Evolutionary conservation across 176 grass and related monocot species (phyloP).

Genomic region (Oryza australiensis): DNA sequence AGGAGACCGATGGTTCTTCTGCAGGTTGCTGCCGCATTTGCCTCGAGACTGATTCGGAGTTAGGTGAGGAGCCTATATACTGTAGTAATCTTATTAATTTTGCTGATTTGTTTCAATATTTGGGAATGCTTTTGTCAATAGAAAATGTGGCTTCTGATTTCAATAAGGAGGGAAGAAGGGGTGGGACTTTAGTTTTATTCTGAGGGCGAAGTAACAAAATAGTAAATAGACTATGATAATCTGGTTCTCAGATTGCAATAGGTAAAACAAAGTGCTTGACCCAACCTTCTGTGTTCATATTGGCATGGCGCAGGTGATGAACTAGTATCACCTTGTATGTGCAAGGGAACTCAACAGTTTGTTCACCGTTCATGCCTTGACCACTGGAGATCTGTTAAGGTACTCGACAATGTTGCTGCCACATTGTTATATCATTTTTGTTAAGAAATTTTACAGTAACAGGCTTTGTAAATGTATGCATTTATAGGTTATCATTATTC

Average conservation of each 20-base stretch:
- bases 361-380: conserved; percentile 98
- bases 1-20: conserved; percentile 65
- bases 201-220: no score
- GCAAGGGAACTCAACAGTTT: conserved; percentile 98
- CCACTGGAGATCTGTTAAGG: conserved; percentile 98
- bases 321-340: conserved; percentile 96
- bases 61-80: conserved; percentile 47
- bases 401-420: conserved; percentile 2
- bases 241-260: background rate
- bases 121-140: conserved; percentile 7
- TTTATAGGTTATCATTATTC: background rate
- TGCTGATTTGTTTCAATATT: background rate
- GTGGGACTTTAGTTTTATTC: background rate
- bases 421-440: conserved; percentile 14
- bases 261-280: no score
- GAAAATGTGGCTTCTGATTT: background rate
- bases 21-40: conserved; percentile 91
- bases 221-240: background rate
- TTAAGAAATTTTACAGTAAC: background rate
- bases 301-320: conserved; percentile 70
- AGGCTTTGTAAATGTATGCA: background rate
- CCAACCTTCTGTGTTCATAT: background rate
- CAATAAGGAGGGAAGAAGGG: background rate
- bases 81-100: conserved; percentile 17
- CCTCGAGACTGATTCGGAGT: conserved; percentile 69